Evolutionary conservation across 202 grass and related monocot genomes (phyloP), one percentile per base, ranked within the genome.

Genomic region (Sporobolus alterniflorus): DNA sequence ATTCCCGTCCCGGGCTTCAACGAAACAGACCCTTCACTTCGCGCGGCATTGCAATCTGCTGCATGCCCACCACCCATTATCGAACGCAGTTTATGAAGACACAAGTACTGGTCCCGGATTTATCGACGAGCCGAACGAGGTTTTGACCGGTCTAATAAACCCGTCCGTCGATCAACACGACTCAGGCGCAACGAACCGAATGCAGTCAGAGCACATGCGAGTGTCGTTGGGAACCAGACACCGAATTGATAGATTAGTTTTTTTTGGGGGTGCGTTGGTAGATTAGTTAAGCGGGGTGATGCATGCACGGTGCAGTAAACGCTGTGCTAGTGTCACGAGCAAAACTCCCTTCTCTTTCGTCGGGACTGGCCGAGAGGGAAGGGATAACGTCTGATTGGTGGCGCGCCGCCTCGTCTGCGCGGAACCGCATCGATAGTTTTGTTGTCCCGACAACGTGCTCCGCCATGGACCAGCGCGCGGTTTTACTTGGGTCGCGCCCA

Each of bases 151-250:
- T 39, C 36, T 39, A 39, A 8, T 39, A 6, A 39, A 39, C 36
- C 6, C 51, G 22, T 22, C 54, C 46, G 41, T 60, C 11, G 48
- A 41, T 30, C 74, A 24, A 67, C 11, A 39, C 9, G 4, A n/a
- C 3, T n/a, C 24, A 32, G 32, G 0, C 13, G 48, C 25, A 28
- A 51, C 10, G 20, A 26, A 13, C 39, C 42, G 69, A 4, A 25
- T 2, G 76, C 16, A 49, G 7, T 31, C 41, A 29, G 69, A 40
- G 70, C 71, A 77, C 73, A 77, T 77, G 85, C 7, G 78, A 31
- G 46, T 12, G 75, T 21, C 79, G 18, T 77, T 18, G 85, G 79
- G 73, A 83, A 71, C 55, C 73, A 42, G 78, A 64, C 71, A 76
- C 22, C 0, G 50, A 31, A 69, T 71, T 64, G 64, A 74, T 80